Conservation (phyloP, 2,329 filamentous ascomycete genomes). For the Pseudopyricularia cyperi region DNA sequence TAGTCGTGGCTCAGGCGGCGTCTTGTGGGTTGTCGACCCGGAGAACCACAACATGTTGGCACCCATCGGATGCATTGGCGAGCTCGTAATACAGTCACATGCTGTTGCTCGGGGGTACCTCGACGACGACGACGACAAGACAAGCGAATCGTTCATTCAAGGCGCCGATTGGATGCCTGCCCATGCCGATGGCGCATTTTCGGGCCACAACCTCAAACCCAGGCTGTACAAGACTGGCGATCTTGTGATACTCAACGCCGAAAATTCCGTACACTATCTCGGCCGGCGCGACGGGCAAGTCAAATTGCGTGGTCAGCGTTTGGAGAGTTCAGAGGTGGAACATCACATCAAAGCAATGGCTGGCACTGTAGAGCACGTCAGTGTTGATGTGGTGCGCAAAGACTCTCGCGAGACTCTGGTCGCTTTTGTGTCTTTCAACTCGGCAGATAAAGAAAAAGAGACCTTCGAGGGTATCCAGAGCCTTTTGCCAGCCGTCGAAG, state of each 20-base stretch:
- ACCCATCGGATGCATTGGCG: conserved; percentile 40
- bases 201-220: conserved; percentile 10
- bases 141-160: neutral
- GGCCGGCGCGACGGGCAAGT: neutral
- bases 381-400: conserved; percentile 27
- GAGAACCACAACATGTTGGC: conserved; percentile 35
- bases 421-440: conserved; percentile 35
- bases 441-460: neutral
- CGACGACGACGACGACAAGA: conserved; percentile 13
- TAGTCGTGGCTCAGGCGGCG: neutral
- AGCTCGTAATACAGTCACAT: conserved; percentile 47
- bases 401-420: conserved; percentile 24
- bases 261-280: neutral
- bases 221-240: conserved; percentile 6
- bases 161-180: neutral
- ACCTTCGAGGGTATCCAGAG: conserved; percentile 22
- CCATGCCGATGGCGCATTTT: neutral
- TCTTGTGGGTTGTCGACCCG: conserved; percentile 36
- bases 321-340: neutral
- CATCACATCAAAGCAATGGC: neutral
- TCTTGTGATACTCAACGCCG: neutral
- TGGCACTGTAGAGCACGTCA: conserved; percentile 10
- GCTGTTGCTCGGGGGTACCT: conserved; percentile 27
- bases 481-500: conserved; percentile 23
- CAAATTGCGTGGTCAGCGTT: neutral